Evolutionary conservation across 2,329 filamentous ascomycete genomes (phyloP).

Genomic region (Parasarocladium wereldwijsianum): DNA sequence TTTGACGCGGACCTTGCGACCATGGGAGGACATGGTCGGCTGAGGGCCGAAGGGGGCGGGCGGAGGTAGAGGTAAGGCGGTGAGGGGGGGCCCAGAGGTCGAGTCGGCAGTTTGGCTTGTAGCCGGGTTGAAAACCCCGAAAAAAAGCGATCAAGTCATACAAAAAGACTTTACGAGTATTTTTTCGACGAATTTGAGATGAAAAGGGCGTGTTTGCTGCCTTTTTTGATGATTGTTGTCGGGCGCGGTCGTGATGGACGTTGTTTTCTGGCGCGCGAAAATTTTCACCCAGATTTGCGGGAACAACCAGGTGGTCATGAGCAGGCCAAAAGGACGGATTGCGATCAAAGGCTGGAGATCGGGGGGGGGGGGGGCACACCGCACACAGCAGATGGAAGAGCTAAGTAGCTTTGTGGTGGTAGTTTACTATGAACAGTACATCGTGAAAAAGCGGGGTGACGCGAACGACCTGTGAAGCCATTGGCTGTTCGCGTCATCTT

Average conservation of each 20-base stretch:
- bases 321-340: no score
- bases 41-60: constrained; percentile 4
- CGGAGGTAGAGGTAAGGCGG: constrained; percentile 2
- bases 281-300: no score
- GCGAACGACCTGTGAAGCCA: no score
- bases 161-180: constrained; percentile 38
- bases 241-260: constrained; percentile 38
- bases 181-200: constrained; percentile 35
- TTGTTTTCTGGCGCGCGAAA: constrained; percentile 38
- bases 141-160: constrained; percentile 52
- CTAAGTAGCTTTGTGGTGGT: no score
- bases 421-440: no score
- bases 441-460: no score
- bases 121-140: constrained; percentile 42
- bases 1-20: constrained; percentile 61
- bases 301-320: no score
- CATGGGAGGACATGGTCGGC: constrained; percentile 37
- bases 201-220: constrained; percentile 32
- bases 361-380: no score
- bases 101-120: constrained; percentile 12
- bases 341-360: no score
- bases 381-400: no score
- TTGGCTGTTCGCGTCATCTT: no score
- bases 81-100: constrained; percentile 15
- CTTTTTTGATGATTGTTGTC: constrained; percentile 36